Evolutionary conservation across 1,284 basidiomycete genomes (phyloP), one percentile per base, ranked within the genome.

Genomic region (Hymenochaete sp.): DNA sequence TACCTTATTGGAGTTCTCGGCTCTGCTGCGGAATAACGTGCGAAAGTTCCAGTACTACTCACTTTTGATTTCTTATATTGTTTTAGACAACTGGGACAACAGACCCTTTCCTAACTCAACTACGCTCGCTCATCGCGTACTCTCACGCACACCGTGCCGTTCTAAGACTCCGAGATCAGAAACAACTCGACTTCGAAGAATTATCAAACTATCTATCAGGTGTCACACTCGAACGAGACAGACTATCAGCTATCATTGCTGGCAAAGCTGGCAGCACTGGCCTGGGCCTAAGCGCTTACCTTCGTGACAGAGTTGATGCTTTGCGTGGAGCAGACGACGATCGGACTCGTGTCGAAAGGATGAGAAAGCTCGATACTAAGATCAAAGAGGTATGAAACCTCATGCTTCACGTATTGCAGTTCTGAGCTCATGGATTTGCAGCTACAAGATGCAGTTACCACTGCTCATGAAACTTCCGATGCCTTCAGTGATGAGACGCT

Each of bases 141-240:
- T 86, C 92, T 0, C 78, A 87, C 54, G 82, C 91, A 21, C 95
- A 98, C 57, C 81, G 89, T 42, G 80, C 82, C 6, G 90, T 97
- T 4, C 75, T 99, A 50, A 95, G 91, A 63, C 73, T 97, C 27
- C 82, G 96, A 38, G 96, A 98, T 62, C 92, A 98, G 65, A 98
- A 98, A 64, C 96, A 99, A 63, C 79, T 98, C 44, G 95, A 99
- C 62, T 97, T 98, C 55, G 95, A 99, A 64, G 95, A 98, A 59
- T 77, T 98, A 4, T 93, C 92, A 4, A 89, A 93, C 47, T 98
- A 98, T 63, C 73, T 99, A 4, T 89, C 89, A 2, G 86, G 85
- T 5, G 80, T 97, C 24, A 93, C 90, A 0, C 72, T 79, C 6
- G 95, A 98, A 65, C 82, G 95, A 9, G 96, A 98, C 61, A 73